Base-by-base conservation (phyloP, 2,329 filamentous ascomycete species). In the Macroventuria anomochaeta region DNA sequence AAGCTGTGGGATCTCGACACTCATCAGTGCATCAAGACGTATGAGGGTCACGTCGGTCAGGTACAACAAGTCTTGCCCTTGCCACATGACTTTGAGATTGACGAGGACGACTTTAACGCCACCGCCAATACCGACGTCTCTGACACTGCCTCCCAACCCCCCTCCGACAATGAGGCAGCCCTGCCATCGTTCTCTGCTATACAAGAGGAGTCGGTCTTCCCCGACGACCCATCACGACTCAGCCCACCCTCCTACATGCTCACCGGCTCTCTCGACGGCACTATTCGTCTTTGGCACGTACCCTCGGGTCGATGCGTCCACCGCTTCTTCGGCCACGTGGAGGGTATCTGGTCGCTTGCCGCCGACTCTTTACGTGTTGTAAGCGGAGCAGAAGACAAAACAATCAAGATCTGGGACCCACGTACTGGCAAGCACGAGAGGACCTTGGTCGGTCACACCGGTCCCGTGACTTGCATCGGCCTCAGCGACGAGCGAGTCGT, bases 381-480 rank as follows among this genome's bases (percentile, higher is more conserved):
- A 12, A 91, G 89, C 15, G 93, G 93, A 0, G 90, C 91, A 10
- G 92, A 97, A 73, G 95, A 99, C 75, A 88, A 91, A 34, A 96
- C 93, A 86, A 90, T 96, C 66, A 97, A 97, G 79, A 86, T 90
- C 26, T 99, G 95, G 95, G 93, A 97, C 76, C 90, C 93, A 13
- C 81, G 92, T 52, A 93, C 90, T 1, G 95, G 95, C 23, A 91
- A 90, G 69, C 96, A 93, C 75, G 93, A 97, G 73, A 83, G 92
- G 41, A 97, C 93, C 3, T 93, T 96, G 69, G 92, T 91, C 2
- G 93, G 93, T 0, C 95, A 97, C 74, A 85, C 88, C 1, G 93
- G 91, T 0, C 93, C 95, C 0, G 92, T 97, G 3, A 97, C 93
- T 3, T 97, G 93, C 71, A 89, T 97, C 32, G 93, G 90, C 1